Percentiles rank a stretch among this genome's conserved stretches.
phyloP scores from a whole-genome alignment of 176 grass and related monocot species.

The Phyllostachys edulis region DNA sequence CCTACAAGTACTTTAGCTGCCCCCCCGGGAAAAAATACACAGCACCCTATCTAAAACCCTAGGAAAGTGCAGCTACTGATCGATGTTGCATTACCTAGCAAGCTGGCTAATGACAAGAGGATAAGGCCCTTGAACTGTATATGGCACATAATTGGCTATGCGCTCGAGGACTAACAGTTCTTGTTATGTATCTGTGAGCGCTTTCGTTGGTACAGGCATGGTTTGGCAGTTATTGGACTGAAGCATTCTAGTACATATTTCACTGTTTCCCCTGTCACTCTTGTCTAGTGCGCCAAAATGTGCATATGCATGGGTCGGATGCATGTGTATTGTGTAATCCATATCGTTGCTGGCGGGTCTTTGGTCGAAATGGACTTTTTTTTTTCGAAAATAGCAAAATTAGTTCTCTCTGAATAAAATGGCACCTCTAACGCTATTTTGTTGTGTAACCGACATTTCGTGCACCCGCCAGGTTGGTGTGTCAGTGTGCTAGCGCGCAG shows the following conservation, averaged over 20 bases:
- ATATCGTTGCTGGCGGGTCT: neutral
- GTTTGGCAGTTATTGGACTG: constrained; percentile 29
- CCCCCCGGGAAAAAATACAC: neutral
- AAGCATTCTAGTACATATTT: neutral
- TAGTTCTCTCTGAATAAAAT: too few species aligned
- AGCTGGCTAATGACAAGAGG: constrained; percentile 21
- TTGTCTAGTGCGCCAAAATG: neutral
- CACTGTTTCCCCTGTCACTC: neutral
- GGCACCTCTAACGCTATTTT: too few species aligned
- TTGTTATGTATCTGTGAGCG: neutral
- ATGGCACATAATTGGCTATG: neutral
- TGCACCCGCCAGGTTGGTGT: too few species aligned
- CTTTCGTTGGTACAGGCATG: constrained; percentile 39
- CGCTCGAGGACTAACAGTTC: constrained; percentile 27
- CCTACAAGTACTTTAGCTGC: neutral
- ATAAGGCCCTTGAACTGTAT: constrained; percentile 9
- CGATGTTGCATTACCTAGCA: neutral
- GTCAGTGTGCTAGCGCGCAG: too few species aligned
- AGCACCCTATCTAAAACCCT: neutral
- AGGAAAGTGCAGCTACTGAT: neutral
- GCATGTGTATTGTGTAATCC: neutral
- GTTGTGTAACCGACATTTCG: too few species aligned
- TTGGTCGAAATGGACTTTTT: too few species aligned
- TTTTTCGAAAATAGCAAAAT: too few species aligned
- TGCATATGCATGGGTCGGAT: neutral